Evolutionary conservation across 352 stramenopile genomes (phyloP), one percentile per base, ranked within the genome.

Genomic region (Globisporangium cederbergense): DNA sequence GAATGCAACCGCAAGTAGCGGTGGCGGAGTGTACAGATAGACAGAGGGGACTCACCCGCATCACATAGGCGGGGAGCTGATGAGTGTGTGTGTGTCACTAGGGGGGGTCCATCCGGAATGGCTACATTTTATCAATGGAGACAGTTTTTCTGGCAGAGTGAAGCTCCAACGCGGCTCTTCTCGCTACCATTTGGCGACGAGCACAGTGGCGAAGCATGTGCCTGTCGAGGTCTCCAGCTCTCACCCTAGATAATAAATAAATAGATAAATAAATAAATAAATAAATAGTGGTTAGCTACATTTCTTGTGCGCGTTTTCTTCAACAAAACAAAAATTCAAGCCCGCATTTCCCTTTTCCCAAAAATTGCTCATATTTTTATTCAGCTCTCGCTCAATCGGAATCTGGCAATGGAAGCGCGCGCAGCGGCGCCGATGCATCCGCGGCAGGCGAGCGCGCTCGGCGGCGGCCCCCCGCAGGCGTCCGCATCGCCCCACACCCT

Each of bases 11-110:
- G 25, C 1, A 28, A 28, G 25, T 28, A 28, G 56, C 1, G 32
- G 51, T 6, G 51, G 7, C 34, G 34, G n/a, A n/a, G 14, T 14
- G 34, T 58, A 58, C 40, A 34, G 52, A 58, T 58, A 61, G 38
- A 61, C 8, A 47, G 42, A 22, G 42, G 10, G 42, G 25, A 28
- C 14, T 47, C 14, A 4, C 7, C 32, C 32, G 32, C 7, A 36
- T 36, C 32, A 36, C 4, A 36, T 8, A 36, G 32, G 4, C 32
- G 7, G 32, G 32, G 32, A 36, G 32, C 32, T 36, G 4, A 10
- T 36, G 32, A 36, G 32, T 36, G 25, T 28, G 25, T 25, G 22
- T 28, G 25, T 28, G 25, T 28, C 25, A 28, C 25, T 28, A n/a
- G n/a, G 22, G 25, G 25, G 25, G 25, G 25, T 28, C 25, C 25